Evolutionary conservation across 2,329 filamentous ascomycete genomes (phyloP).

Genomic region (Neobulgaria alba): DNA sequence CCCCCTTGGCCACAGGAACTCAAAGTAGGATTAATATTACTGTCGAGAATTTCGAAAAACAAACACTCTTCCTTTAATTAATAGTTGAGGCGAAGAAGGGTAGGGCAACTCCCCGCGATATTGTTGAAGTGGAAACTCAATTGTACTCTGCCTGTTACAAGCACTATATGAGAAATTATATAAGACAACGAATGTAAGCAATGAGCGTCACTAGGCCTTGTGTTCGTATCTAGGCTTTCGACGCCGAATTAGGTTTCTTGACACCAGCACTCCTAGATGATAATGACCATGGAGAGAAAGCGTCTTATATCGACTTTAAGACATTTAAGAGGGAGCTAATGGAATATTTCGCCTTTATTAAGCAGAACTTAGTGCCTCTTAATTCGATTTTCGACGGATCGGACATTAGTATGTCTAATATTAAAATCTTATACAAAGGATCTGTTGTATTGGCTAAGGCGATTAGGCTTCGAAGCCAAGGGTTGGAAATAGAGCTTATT

Average conservation of each 20-base stretch:
- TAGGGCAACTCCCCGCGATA: too few relatives aligned
- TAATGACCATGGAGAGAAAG: conserved; percentile 3
- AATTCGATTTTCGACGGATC: conserved; percentile 10
- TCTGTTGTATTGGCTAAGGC: conserved; percentile 3
- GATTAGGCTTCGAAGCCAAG: conserved; percentile 1
- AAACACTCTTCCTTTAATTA: too few relatives aligned
- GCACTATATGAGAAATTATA: conserved; percentile 2
- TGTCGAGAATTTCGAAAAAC: too few relatives aligned
- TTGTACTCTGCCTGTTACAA: conserved; percentile 3
- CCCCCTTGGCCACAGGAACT: too few relatives aligned
- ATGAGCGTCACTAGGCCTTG: conserved; percentile 3
- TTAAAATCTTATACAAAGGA: conserved; percentile 8
- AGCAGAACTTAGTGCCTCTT: conserved; percentile 2
- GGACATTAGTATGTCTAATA: too few relatives aligned
- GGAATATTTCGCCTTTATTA: conserved; percentile 3
- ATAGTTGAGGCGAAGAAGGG: too few relatives aligned
- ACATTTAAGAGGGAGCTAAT: conserved; percentile 2
- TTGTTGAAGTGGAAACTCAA: conserved; percentile 4
- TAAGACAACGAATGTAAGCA: conserved; percentile 2
- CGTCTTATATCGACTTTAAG: conserved; percentile 3
- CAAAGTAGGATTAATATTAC: too few relatives aligned
- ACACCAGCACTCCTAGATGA: conserved; percentile 2
- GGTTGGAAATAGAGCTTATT: conserved; percentile 3
- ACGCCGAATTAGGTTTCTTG: conserved; percentile 2
- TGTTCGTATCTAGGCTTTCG: conserved; percentile 2